These are phyloP conservation scores for Salvia rosmarinus DNA, from an alignment of 257 asterid species.

Conservation along the genomic window DNA sequence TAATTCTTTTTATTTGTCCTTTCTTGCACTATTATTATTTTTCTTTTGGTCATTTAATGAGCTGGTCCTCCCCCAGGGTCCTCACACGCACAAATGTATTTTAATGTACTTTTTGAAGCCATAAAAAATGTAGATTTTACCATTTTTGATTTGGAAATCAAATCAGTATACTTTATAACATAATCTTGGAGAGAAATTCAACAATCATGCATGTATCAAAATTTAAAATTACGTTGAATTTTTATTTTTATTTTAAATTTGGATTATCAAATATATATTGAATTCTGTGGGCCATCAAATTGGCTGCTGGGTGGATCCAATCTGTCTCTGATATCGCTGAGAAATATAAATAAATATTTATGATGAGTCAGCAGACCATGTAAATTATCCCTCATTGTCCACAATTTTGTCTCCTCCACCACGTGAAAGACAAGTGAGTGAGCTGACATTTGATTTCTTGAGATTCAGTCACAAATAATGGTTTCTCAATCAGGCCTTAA, in stretches of 20 bases:
- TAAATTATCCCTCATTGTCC: slow-evolving; percentile 19
- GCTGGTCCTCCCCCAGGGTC: slow-evolving; percentile 8
- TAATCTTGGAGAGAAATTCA: background rate
- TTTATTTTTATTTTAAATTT: too few relatives aligned
- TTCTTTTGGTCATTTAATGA: background rate
- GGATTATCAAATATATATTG: background rate
- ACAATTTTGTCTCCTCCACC: slow-evolving; percentile 30
- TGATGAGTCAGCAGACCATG: background rate
- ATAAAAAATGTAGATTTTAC: background rate
- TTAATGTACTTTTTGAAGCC: background rate
- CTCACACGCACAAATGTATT: background rate
- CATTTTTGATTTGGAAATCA: background rate
- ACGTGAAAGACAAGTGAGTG: slow-evolving; percentile 27
- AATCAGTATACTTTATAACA: background rate
- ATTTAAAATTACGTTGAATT: too few relatives aligned
- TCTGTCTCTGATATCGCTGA: background rate
- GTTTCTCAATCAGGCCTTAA: background rate
- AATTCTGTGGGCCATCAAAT: background rate
- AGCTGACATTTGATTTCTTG: slow-evolving; percentile 23
- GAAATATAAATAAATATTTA: background rate
- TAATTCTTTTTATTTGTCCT: background rate
- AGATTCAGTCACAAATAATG: background rate
- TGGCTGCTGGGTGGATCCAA: background rate
- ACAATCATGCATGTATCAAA: too few relatives aligned
- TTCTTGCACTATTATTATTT: background rate